phyloP scores from a whole-genome alignment of 2,329 filamentous ascomycete genomes.

The Pyrenophora seminiperda region DNA sequence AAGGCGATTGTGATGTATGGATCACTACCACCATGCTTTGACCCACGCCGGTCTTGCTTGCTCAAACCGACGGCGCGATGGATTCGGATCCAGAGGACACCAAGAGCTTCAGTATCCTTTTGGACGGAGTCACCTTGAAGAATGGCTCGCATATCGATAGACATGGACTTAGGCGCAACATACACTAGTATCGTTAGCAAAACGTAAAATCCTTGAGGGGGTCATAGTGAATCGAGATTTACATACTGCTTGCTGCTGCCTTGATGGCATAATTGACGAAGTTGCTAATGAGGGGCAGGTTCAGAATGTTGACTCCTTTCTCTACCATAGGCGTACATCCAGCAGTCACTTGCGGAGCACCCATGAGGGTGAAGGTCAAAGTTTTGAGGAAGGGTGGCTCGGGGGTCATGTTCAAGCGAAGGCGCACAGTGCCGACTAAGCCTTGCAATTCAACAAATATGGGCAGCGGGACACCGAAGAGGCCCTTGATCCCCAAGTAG shows the following conservation, averaged over 20 bases:
- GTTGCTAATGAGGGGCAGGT: constrained; percentile 89
- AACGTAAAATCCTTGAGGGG: no score
- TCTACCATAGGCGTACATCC: constrained; percentile 93
- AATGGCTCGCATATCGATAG: constrained; percentile 86
- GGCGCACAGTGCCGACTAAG: constrained; percentile 83
- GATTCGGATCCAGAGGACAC: constrained; percentile 90
- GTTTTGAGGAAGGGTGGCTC: constrained; percentile 92
- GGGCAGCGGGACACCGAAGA: constrained; percentile 86
- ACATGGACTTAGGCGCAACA: constrained; percentile 92
- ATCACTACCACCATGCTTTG: constrained; percentile 84
- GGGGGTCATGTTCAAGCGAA: constrained; percentile 83
- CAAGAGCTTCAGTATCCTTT: constrained; percentile 84
- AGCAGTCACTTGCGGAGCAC: constrained; percentile 84
- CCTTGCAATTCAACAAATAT: constrained; percentile 90
- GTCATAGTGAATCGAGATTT: neutral
- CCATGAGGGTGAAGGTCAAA: constrained; percentile 92
- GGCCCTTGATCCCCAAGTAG: constrained; percentile 85
- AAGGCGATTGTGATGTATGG: constrained; percentile 95
- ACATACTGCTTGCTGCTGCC: constrained; percentile 69
- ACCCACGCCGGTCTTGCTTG: constrained; percentile 86
- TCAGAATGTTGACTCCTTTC: constrained; percentile 86
- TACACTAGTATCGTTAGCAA: constrained; percentile 64
- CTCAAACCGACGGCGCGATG: constrained; percentile 85
- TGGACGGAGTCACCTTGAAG: constrained; percentile 89
- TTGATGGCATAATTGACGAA: constrained; percentile 96